phyloP scores from a whole-genome alignment of 495 filamentous ascomycete species.

The Pseudotulostoma volvatum region DNA sequence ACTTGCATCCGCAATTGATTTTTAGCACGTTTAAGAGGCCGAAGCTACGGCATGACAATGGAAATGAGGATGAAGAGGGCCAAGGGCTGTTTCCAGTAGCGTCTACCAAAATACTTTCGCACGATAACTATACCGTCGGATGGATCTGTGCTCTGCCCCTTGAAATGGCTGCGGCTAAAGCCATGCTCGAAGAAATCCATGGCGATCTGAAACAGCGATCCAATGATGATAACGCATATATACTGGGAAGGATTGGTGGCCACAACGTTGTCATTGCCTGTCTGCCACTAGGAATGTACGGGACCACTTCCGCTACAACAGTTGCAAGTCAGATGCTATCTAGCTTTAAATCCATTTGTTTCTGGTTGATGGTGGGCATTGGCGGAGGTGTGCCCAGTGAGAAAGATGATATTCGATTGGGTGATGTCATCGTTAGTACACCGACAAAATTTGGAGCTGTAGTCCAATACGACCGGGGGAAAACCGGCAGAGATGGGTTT shows the following conservation, averaged over 20 bases:
- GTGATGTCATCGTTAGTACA: slow-evolving; percentile 19
- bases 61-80: too few relatives aligned
- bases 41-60: too few relatives aligned
- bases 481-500: slow-evolving; percentile 9
- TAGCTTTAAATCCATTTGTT: slow-evolving; percentile 18
- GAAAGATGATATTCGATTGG: slow-evolving; percentile 18
- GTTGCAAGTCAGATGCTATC: slow-evolving; percentile 17
- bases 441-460: slow-evolving; percentile 9
- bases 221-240: slow-evolving; percentile 11
- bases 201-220: slow-evolving; percentile 9
- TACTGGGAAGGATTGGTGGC: slow-evolving; percentile 13
- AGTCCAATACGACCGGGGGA: slow-evolving; percentile 11
- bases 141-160: slow-evolving; percentile 17
- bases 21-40: too few relatives aligned
- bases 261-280: slow-evolving; percentile 27
- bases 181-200: slow-evolving; percentile 16
- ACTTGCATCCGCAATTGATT: too few relatives aligned
- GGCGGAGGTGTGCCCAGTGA: slow-evolving; percentile 21
- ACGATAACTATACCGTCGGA: slow-evolving; percentile 15
- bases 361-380: slow-evolving; percentile 27
- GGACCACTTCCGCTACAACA: slow-evolving; percentile 16
- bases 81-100: too few relatives aligned
- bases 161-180: slow-evolving; percentile 17
- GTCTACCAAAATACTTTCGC: neutral
- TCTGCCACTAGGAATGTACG: slow-evolving; percentile 8